A percentile compares a stretch with the other conserved stretches of the same genome.
These are phyloP conservation scores for Conticribra guillardii DNA, from an alignment of 108 stramenopile species.

Conservation along the genomic window DNA sequence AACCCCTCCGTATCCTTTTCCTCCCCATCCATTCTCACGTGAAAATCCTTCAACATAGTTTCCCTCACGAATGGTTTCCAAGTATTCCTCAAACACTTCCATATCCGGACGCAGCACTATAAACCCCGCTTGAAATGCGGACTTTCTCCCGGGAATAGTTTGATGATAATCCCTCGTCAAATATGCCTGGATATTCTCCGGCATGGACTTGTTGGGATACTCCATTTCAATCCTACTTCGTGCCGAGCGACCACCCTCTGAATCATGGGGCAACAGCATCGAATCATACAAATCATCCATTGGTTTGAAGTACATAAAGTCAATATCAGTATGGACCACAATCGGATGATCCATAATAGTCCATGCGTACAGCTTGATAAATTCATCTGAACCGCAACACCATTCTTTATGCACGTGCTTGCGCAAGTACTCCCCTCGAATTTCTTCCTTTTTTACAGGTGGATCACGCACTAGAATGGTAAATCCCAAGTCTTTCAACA, in stretches of 20 bases:
- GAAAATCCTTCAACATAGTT: slow-evolving; percentile 66
- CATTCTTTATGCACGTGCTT: slow-evolving; percentile 48
- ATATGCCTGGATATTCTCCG: slow-evolving; percentile 70
- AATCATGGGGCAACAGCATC: slow-evolving; percentile 52
- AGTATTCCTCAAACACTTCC: slow-evolving; percentile 52
- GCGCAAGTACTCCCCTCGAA: slow-evolving; percentile 17
- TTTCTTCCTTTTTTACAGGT: slow-evolving; percentile 52
- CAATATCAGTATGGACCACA: slow-evolving; percentile 69
- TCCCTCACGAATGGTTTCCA: slow-evolving; percentile 61
- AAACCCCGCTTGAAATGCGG: slow-evolving; percentile 75
- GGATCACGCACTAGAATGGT: slow-evolving; percentile 51
- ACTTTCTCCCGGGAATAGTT: slow-evolving; percentile 52
- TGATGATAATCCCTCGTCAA: slow-evolving; percentile 72
- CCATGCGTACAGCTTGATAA: slow-evolving; percentile 89
- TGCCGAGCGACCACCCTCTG: slow-evolving; percentile 42
- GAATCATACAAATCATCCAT: slow-evolving; percentile 81
- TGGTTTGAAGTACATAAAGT: slow-evolving; percentile 61
- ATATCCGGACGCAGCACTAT: slow-evolving; percentile 55
- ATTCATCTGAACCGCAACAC: slow-evolving; percentile 89
- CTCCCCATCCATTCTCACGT: slow-evolving; percentile 63
- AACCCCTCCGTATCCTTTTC: slow-evolving; percentile 69
- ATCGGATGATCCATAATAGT: slow-evolving; percentile 58
- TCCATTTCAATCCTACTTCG: slow-evolving; percentile 49
- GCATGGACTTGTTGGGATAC: slow-evolving; percentile 55
- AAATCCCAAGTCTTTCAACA: slow-evolving; percentile 56